A percentile compares a stretch with the other conserved stretches of the same genome.
These are phyloP conservation scores for Abelmoschus esculentus DNA, from an alignment of 345 rosid genomes.

Conservation along the genomic window DNA sequence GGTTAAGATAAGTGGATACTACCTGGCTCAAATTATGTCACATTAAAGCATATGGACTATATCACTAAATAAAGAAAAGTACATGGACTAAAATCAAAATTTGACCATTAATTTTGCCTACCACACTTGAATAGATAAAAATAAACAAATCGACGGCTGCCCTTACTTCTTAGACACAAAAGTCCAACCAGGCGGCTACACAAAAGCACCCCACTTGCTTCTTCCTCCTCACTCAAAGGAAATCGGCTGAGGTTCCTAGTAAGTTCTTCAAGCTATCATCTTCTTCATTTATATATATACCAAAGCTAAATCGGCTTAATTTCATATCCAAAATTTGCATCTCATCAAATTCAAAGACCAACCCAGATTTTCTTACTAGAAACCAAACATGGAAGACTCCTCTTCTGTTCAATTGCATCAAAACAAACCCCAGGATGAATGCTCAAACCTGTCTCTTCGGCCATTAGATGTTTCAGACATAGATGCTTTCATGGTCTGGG, in stretches of 20 bases:
- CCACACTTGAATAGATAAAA: neutral
- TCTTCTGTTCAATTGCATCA: neutral
- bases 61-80: neutral
- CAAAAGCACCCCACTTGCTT: no score
- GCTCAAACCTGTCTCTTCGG: slow-evolving; percentile 32
- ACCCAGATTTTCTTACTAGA: neutral
- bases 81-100: neutral
- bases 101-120: neutral
- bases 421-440: neutral
- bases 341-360: neutral
- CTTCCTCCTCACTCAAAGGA: slow-evolving; percentile 17
- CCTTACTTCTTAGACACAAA: neutral
- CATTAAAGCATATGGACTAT: neutral
- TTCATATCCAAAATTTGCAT: neutral
- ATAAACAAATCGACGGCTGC: neutral
- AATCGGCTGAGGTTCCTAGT: neutral
- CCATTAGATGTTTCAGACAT: slow-evolving; percentile 33
- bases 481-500: slow-evolving; percentile 70
- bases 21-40: no score
- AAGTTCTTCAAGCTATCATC: neutral
- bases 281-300: neutral
- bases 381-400: neutral
- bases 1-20: no score
- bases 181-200: slow-evolving; percentile 3
- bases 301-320: neutral